phyloP scores from a whole-genome alignment of 176 grass and related monocot species.

The Aegilops sharonensis region DNA sequence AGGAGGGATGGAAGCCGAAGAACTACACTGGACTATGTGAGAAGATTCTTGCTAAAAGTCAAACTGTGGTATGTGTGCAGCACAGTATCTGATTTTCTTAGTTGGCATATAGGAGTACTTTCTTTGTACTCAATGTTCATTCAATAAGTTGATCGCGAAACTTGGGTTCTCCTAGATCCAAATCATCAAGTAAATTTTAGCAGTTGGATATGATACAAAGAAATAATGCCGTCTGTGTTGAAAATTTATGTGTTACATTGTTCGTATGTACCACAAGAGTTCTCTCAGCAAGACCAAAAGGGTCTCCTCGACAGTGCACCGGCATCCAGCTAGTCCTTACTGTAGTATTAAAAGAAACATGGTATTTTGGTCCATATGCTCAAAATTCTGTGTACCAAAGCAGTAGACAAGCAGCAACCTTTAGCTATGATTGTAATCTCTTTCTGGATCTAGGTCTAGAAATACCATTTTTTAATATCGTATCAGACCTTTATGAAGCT shows the following conservation, averaged over 20 bases:
- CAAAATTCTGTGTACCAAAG: not conserved
- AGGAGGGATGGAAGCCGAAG: conserved; percentile 86
- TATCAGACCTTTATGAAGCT: not conserved
- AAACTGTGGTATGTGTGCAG: conserved; percentile 81
- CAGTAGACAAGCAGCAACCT: not conserved
- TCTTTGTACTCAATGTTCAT: not conserved
- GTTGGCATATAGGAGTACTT: not conserved
- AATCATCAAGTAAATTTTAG: not conserved
- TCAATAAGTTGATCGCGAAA: not conserved
- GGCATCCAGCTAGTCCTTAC: not conserved
- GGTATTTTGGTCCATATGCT: not conserved
- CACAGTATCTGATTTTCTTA: not conserved
- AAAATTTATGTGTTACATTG: not conserved
- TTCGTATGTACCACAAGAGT: not conserved
- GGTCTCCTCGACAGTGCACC: not conserved
- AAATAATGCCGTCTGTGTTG: not conserved
- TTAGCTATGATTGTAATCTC: not conserved
- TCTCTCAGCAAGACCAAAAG: not conserved
- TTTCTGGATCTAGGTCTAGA: conserved; percentile 1
- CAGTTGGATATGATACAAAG: not conserved
- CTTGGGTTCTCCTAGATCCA: conserved; percentile 1
- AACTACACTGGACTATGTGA: conserved; percentile 90
- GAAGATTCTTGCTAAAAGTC: conserved; percentile 95
- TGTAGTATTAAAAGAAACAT: conserved; percentile 12
- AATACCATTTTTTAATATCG: not conserved